Percentiles rank a stretch among this genome's conserved stretches.
Conservation (phyloP, 1,284 basidiomycete species). For the Malassezia caprae region DNA sequence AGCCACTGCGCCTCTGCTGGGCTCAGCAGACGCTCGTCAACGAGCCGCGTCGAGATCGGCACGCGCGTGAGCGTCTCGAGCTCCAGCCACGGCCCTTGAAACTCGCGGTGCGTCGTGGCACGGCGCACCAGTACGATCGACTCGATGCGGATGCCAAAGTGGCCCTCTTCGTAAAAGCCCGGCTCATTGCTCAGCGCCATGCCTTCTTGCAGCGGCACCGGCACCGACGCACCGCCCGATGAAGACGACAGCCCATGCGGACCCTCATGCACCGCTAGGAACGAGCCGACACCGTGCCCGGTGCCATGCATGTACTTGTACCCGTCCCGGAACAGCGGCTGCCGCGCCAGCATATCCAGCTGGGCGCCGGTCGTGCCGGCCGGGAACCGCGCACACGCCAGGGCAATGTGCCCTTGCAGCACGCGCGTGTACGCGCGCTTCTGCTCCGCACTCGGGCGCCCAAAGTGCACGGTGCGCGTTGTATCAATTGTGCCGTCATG, state of each 20-base stretch:
- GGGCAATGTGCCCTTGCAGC: constrained; percentile 37
- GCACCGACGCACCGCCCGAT: constrained; percentile 25
- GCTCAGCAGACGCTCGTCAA: constrained; percentile 38
- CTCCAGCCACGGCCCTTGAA: constrained; percentile 41
- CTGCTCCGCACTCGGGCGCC: constrained; percentile 33
- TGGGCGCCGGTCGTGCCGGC: constrained; percentile 35
- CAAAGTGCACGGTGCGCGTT: constrained; percentile 43
- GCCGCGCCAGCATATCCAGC: constrained; percentile 35
- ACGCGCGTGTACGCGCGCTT: constrained; percentile 39
- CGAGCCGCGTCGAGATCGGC: constrained; percentile 36
- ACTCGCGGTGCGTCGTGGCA: constrained; percentile 28
- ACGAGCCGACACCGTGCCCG: constrained; percentile 40
- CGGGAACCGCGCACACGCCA: constrained; percentile 32
- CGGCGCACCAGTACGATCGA: constrained; percentile 30
- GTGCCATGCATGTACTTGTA: constrained; percentile 37
- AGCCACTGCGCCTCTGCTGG: constrained; percentile 44
- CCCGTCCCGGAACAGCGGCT: constrained; percentile 38
- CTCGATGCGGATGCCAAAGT: constrained; percentile 42
- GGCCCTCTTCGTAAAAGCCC: constrained; percentile 41
- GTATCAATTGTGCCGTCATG: constrained; percentile 44
- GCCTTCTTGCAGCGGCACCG: constrained; percentile 24
- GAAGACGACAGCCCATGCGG: constrained; percentile 35
- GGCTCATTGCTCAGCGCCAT: constrained; percentile 38
- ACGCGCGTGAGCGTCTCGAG: constrained; percentile 49
- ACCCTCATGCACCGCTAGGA: constrained; percentile 39